Base-by-base conservation (phyloP, 2,329 filamentous ascomycete genomes). In the Scedosporium dehoogii region DNA sequence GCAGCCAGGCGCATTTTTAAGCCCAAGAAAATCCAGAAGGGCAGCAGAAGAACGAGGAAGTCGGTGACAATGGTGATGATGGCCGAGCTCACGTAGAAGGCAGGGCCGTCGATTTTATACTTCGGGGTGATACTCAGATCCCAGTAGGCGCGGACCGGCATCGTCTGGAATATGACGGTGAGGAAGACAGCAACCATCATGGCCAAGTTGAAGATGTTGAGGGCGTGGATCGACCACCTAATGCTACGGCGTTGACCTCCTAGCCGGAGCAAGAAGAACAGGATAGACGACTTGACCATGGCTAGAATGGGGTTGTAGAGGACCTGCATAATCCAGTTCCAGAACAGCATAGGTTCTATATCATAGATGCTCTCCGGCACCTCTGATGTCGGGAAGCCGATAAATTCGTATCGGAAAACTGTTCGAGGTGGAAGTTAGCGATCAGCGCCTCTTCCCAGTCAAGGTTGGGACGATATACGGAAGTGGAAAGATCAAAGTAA, bases 1-100 rank as follows among this genome's bases (percentile, higher is more conserved):
- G 71, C 70, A 18, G 68, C 69, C 21, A 65, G 67, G 7, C 70
- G 70, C 67, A 78, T 75, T 46, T 73, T 75, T 21, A 78, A 67
- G 4, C 70, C 70, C 5, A 74, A 51, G 57, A 78, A 78, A 21
- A 77, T 73, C 48, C 46, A 57, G 53, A 61, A 42, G 16, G 60
- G 53, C 3, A 61, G 25, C 18, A 41, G 21, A 6, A 61, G 48
- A 44, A 61, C 66, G 69, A 72, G 42, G 77, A 71, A 0, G 75
- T 76, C 60, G 27, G 60, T 57, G 51, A 57, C 18, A 18, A 56
- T 57, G 18, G 60, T 61, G 12, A 57, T 61, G 60, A 53, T 41
- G 44, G 53, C 48, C 33, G 41, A 29, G 53, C 48, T 57, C 33
- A 56, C 56, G 60, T 57, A 53, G 48, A 61, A 61, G 48, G 25